Evolutionary conservation across 2,329 filamentous ascomycete genomes (phyloP).

Genomic region (Aspergillus thermomutatus): DNA sequence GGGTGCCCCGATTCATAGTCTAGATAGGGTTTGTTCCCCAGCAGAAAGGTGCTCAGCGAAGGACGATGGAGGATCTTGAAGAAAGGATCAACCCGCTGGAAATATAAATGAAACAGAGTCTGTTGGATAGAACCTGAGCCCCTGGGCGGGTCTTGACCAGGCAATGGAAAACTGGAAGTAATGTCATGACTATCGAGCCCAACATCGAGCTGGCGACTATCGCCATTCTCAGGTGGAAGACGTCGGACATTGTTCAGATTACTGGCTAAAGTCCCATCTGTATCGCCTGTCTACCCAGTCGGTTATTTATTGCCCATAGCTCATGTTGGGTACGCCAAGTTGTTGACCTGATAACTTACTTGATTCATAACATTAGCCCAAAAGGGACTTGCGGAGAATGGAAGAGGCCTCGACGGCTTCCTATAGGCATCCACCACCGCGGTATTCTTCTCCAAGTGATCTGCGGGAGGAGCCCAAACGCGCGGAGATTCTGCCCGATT

Average conservation of each 20-base stretch:
- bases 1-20: constrained; percentile 26
- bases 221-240: not conserved
- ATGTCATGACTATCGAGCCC: constrained; percentile 13
- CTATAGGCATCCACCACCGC: not conserved
- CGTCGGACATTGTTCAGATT: no score
- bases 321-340: no score
- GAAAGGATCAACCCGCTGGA: constrained; percentile 28
- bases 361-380: no score
- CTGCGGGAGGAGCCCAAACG: not conserved
- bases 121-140: not conserved
- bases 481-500: not conserved
- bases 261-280: no score
- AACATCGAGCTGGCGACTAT: not conserved
- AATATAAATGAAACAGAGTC: constrained; percentile 23
- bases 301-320: no score
- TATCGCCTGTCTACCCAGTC: no score
- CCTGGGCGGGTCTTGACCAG: not conserved
- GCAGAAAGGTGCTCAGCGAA: constrained; percentile 24
- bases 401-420: not conserved
- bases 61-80: constrained; percentile 32
- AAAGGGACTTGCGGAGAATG: not conserved
- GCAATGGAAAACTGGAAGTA: constrained; percentile 7
- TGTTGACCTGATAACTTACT: no score
- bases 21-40: constrained; percentile 25
- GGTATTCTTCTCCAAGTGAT: constrained; percentile 9